Conservation (phyloP, 345 rosid species). For the Salix udensis region DNA sequence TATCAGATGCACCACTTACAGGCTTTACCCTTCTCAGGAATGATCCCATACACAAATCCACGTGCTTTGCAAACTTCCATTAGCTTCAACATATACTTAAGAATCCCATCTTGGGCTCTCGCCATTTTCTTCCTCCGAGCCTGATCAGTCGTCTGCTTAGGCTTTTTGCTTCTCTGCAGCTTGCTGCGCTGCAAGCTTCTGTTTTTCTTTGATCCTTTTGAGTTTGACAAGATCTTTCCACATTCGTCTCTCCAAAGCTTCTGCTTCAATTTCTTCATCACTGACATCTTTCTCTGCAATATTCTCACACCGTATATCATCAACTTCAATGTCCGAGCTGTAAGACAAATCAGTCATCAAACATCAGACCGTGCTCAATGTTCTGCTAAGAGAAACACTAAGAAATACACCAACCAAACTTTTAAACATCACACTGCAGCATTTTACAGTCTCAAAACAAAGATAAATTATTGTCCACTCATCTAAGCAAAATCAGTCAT, state of each 20-base stretch:
- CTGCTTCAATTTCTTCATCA: conserved; percentile 90
- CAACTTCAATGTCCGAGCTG: conserved; percentile 64
- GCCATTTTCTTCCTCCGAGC: conserved; percentile 99
- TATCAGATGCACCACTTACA: conserved; percentile 91
- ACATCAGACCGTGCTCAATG: background rate
- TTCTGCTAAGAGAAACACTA: background rate
- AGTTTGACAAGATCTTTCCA: conserved; percentile 91
- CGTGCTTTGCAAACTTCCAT: conserved; percentile 98
- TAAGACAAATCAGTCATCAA: background rate
- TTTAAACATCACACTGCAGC: background rate
- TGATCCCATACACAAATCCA: conserved; percentile 93
- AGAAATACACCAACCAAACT: background rate
- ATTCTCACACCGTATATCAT: conserved; percentile 70
- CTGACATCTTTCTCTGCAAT: conserved; percentile 89
- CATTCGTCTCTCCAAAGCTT: conserved; percentile 86
- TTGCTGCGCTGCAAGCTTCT: conserved; percentile 60
- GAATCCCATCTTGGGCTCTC: conserved; percentile 96
- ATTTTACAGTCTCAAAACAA: background rate
- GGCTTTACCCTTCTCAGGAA: conserved; percentile 97
- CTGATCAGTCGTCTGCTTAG: conserved; percentile 76
- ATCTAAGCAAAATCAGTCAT: background rate
- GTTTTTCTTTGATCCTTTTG: conserved; percentile 75
- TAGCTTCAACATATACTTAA: conserved; percentile 94
- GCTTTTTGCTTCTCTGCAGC: conserved; percentile 71
- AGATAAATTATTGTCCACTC: background rate